phyloP scores from a whole-genome alignment of 768 basidiomycete genomes.

The Lactifluus subvellereus region DNA sequence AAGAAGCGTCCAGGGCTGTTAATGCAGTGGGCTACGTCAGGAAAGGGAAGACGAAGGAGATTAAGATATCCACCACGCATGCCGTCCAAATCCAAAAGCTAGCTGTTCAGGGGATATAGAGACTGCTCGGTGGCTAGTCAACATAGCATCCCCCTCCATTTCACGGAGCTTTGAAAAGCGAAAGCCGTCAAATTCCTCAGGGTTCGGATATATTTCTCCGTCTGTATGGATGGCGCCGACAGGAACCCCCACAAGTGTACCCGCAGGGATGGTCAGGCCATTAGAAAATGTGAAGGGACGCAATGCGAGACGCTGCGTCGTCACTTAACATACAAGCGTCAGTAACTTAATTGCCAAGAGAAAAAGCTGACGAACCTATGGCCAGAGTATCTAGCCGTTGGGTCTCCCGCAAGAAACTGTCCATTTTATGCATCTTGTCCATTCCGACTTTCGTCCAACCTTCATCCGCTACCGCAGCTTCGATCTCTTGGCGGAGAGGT shows the following conservation, averaged over 20 bases:
- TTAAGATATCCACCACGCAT: slow-evolving; percentile 24
- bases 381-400: slow-evolving; percentile 17
- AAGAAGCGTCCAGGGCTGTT: slow-evolving; percentile 23
- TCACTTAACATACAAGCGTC: slow-evolving; percentile 11
- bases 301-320: slow-evolving; percentile 25
- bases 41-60: neutral
- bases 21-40: neutral
- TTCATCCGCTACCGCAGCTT: slow-evolving; percentile 17
- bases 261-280: slow-evolving; percentile 36
- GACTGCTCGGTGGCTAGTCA: slow-evolving; percentile 27
- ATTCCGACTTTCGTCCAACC: slow-evolving; percentile 20
- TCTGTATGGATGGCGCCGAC: slow-evolving; percentile 36
- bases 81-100: slow-evolving; percentile 27
- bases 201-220: slow-evolving; percentile 38
- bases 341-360: neutral
- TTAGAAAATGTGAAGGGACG: slow-evolving; percentile 32
- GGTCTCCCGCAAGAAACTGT: slow-evolving; percentile 29
- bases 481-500: slow-evolving; percentile 27
- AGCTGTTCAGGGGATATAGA: slow-evolving; percentile 32
- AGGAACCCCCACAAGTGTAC: slow-evolving; percentile 35
- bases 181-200: slow-evolving; percentile 38
- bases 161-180: slow-evolving; percentile 35
- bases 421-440: slow-evolving; percentile 26
- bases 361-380: neutral
- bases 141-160: slow-evolving; percentile 14